phyloP scores from a whole-genome alignment of 352 stramenopile genomes.

The Lagenidium sp. region DNA sequence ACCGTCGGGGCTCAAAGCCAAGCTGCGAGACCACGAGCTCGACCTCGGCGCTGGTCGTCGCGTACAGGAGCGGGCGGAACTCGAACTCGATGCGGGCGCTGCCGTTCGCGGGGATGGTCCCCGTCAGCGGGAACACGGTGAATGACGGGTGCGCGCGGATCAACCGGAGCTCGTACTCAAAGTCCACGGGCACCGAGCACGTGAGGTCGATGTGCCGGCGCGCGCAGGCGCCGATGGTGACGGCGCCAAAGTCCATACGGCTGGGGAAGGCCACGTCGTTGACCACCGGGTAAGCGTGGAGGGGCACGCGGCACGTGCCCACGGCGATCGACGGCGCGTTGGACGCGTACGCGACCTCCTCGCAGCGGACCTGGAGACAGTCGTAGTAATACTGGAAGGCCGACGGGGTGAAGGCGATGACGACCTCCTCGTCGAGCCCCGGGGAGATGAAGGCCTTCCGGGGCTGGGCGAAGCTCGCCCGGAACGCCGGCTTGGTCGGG shows the following conservation, averaged over 20 bases:
- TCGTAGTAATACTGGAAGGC: constrained; percentile 89
- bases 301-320: constrained; percentile 50
- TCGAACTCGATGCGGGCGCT: constrained; percentile 56
- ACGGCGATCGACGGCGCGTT: constrained; percentile 26
- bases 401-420: constrained; percentile 54
- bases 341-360: constrained; percentile 60
- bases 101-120: constrained; percentile 65
- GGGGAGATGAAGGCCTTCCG: constrained; percentile 62
- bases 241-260: constrained; percentile 76
- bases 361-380: constrained; percentile 65
- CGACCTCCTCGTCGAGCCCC: constrained; percentile 68
- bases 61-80: constrained; percentile 55
- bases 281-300: constrained; percentile 85
- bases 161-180: constrained; percentile 78
- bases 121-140: constrained; percentile 54
- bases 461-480: constrained; percentile 31
- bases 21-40: constrained; percentile 72
- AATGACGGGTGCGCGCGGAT: constrained; percentile 66
- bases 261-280: constrained; percentile 70
- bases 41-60: constrained; percentile 58
- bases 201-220: constrained; percentile 30
- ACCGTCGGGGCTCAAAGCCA: constrained; percentile 57
- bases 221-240: constrained; percentile 35
- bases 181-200: constrained; percentile 82
- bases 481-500: constrained; percentile 38